Conservation (phyloP, 2,329 filamentous ascomycete genomes). For the Lachnellula hyalina region DNA sequence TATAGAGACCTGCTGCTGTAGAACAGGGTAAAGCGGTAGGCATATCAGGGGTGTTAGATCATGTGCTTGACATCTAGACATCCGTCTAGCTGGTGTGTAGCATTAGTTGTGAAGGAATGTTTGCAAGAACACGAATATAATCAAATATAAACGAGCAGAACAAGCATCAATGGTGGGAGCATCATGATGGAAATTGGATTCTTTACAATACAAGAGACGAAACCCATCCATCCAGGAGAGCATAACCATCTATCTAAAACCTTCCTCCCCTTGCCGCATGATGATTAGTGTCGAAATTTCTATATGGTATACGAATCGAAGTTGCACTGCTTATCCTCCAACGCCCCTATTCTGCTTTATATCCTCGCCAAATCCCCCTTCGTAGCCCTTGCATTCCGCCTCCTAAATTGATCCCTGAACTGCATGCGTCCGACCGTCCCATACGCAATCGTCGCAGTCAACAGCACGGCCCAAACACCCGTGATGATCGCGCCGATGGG, state of each 20-base stretch:
- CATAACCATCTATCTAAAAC: not conserved
- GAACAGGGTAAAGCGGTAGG: too few relatives aligned
- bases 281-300: not conserved
- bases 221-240: not conserved
- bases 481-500: slow-evolving; percentile 66
- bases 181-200: not conserved
- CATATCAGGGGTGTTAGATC: too few relatives aligned
- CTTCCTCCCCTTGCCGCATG: not conserved
- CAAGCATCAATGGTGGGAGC: not conserved
- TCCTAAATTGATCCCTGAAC: slow-evolving; percentile 59
- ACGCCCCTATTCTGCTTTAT: slow-evolving; percentile 7
- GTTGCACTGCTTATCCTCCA: not conserved
- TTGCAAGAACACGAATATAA: too few relatives aligned
- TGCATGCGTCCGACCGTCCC: slow-evolving; percentile 63
- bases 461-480: slow-evolving; percentile 54
- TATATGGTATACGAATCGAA: slow-evolving; percentile 7
- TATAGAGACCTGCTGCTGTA: too few relatives aligned
- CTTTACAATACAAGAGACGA: not conserved
- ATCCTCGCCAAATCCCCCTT: slow-evolving; percentile 32
- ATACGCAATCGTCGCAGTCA: slow-evolving; percentile 52
- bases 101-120: too few relatives aligned
- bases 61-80: too few relatives aligned
- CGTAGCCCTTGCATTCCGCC: slow-evolving; percentile 40
- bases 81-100: too few relatives aligned
- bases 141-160: too few relatives aligned